These are phyloP conservation scores for Raphanus hybrid DNA, from an alignment of 441 rosid genomes.

Conservation along the genomic window DNA sequence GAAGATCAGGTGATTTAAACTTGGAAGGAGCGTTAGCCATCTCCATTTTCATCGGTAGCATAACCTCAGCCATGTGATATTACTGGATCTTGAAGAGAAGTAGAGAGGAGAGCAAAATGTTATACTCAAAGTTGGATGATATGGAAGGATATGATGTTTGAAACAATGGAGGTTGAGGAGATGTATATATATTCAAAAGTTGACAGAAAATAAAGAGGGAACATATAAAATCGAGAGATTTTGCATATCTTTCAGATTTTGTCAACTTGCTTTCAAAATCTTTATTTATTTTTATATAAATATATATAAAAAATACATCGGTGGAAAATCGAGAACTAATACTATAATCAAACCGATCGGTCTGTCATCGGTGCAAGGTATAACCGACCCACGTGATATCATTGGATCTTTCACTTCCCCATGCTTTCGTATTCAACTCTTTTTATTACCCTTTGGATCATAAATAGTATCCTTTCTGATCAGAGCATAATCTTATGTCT, in stretches of 20 bases:
- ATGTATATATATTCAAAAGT: constrained; percentile 14
- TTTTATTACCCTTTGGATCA: background rate
- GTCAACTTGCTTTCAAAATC: constrained; percentile 23
- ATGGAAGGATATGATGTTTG: constrained; percentile 5
- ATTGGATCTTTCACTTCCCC: background rate
- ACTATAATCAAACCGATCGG: constrained; percentile 14
- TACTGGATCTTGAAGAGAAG: constrained; percentile 22
- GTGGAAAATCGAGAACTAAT: too few relatives aligned
- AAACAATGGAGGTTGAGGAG: constrained; percentile 12
- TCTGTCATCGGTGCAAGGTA: background rate
- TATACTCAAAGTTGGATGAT: background rate
- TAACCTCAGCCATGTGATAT: constrained; percentile 37
- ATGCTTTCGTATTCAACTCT: background rate
- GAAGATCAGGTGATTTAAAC: constrained; percentile 38
- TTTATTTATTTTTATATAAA: background rate
- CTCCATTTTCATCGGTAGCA: constrained; percentile 38
- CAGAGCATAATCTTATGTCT: background rate
- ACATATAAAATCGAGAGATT: constrained; percentile 43
- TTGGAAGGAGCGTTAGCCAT: constrained; percentile 23
- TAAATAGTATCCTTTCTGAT: background rate
- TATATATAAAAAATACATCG: background rate
- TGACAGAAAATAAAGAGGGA: constrained; percentile 23
- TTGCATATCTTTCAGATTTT: constrained; percentile 39
- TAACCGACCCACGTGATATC: constrained; percentile 5
- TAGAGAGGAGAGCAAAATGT: constrained; percentile 1